Percentiles rank a stretch among this genome's conserved stretches.
phyloP scores from a whole-genome alignment of 2,329 filamentous ascomycete species.

The Pseudophaeomoniella oleicola region DNA sequence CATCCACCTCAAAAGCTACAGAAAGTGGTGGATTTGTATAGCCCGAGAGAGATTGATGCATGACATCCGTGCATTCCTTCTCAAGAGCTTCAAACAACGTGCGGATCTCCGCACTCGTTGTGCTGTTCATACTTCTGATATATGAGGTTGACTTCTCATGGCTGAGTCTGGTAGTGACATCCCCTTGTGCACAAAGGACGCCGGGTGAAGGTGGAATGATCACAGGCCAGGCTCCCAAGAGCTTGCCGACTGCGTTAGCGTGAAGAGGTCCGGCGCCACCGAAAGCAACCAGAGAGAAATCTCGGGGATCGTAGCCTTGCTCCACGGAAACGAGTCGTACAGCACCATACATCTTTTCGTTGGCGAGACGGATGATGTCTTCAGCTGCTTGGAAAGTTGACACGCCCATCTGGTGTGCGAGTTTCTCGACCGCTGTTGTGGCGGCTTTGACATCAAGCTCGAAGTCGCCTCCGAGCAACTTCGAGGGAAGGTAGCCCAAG shows the following conservation, averaged over 20 bases:
- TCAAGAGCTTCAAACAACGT: slow-evolving; percentile 21
- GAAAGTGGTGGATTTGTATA: background rate
- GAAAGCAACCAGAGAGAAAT: slow-evolving; percentile 36
- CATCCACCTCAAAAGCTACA: slow-evolving; percentile 27
- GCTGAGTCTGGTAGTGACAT: slow-evolving; percentile 34
- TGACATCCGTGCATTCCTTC: slow-evolving; percentile 20
- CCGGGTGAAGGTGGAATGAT: slow-evolving; percentile 36
- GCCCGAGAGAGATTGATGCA: slow-evolving; percentile 18
- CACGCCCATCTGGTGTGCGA: slow-evolving; percentile 33
- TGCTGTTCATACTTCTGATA: slow-evolving; percentile 25
- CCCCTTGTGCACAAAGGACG: slow-evolving; percentile 34
- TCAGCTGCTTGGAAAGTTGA: slow-evolving; percentile 27
- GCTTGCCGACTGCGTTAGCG: slow-evolving; percentile 33
- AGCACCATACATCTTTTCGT: slow-evolving; percentile 35
- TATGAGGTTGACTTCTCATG: slow-evolving; percentile 31
- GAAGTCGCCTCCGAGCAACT: slow-evolving; percentile 31
- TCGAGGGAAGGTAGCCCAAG: slow-evolving; percentile 32
- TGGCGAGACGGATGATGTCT: slow-evolving; percentile 34
- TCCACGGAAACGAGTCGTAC: slow-evolving; percentile 36
- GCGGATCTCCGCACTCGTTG: slow-evolving; percentile 19
- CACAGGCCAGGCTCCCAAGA: slow-evolving; percentile 35
- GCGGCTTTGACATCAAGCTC: slow-evolving; percentile 28
- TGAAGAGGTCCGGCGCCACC: slow-evolving; percentile 34
- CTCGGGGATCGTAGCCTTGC: slow-evolving; percentile 35
- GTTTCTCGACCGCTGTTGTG: slow-evolving; percentile 23